Conservation (phyloP, 2,329 filamentous ascomycete species). For the Aspergillus sp. region DNA sequence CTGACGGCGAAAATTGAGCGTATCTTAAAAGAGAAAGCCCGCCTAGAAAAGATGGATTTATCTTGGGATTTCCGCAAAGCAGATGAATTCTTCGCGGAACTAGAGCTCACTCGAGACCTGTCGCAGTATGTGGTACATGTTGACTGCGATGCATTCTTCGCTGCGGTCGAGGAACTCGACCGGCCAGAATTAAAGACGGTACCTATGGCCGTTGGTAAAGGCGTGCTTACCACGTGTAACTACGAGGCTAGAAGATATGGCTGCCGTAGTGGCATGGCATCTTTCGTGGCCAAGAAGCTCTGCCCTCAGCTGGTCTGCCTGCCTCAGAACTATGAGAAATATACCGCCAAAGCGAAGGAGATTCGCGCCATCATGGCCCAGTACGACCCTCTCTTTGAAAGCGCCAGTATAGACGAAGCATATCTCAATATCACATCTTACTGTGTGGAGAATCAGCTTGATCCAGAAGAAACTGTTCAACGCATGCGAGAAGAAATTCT, state of each 20-base stretch:
- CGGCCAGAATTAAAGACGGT: constrained; percentile 76
- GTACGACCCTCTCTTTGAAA: constrained; percentile 91
- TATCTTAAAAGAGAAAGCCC: constrained; percentile 67
- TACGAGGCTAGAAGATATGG: constrained; percentile 87
- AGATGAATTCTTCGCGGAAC: constrained; percentile 71
- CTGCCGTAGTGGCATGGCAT: constrained; percentile 89
- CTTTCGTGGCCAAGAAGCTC: constrained; percentile 89
- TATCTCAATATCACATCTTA: constrained; percentile 93
- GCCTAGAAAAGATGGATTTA: constrained; percentile 70
- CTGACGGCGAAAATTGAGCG: constrained; percentile 79
- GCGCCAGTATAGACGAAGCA: constrained; percentile 90
- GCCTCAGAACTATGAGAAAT: constrained; percentile 83
- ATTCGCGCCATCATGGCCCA: constrained; percentile 71
- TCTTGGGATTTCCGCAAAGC: constrained; percentile 65
- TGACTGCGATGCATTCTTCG: constrained; percentile 97
- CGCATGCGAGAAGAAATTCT: constrained; percentile 72
- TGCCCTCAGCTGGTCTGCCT: constrained; percentile 80
- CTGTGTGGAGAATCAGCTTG: constrained; percentile 61
- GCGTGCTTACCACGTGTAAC: constrained; percentile 68
- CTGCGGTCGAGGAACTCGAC: constrained; percentile 80
- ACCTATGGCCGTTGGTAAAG: constrained; percentile 83
- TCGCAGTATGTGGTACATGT: constrained; percentile 82
- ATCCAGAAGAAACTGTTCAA: constrained; percentile 65
- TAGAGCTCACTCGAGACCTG: constrained; percentile 73
- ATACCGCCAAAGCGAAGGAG: constrained; percentile 81